Evolutionary conservation across 768 basidiomycete species (phyloP).

Genomic region (Russula compacta): DNA sequence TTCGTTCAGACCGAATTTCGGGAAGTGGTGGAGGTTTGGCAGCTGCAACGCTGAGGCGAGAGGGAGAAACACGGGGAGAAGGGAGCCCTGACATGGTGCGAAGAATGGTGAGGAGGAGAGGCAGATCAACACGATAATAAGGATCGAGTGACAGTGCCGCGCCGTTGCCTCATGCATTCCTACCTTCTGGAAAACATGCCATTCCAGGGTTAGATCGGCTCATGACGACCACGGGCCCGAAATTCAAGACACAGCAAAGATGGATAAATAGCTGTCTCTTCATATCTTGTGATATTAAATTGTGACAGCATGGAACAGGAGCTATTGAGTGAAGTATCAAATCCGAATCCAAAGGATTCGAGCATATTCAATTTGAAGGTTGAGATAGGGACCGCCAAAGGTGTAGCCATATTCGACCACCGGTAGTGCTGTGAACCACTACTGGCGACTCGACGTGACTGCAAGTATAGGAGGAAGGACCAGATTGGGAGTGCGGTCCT

Average conservation of each 20-base stretch:
- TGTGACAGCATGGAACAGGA: neutral
- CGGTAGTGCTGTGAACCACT: neutral
- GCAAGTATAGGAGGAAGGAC: neutral
- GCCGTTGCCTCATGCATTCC: neutral
- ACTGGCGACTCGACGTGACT: neutral
- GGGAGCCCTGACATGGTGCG: neutral
- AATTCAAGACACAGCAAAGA: neutral
- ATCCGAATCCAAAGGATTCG: neutral
- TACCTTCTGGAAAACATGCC: neutral
- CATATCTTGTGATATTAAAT: neutral
- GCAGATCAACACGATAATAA: neutral
- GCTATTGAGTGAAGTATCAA: neutral
- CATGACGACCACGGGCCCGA: neutral
- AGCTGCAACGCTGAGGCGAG: too few species aligned
- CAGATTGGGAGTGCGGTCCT: neutral
- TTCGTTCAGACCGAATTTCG: neutral
- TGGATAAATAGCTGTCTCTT: neutral
- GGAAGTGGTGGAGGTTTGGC: neutral
- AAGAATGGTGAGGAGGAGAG: neutral
- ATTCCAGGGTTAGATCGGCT: neutral
- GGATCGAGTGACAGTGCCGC: neutral
- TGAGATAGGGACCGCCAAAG: neutral
- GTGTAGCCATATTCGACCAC: neutral
- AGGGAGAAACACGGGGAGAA: neutral
- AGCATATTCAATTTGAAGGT: neutral